Evolutionary conservation across 306 rosid species (phyloP).

Genomic region (Pterocarpus santalinus): DNA sequence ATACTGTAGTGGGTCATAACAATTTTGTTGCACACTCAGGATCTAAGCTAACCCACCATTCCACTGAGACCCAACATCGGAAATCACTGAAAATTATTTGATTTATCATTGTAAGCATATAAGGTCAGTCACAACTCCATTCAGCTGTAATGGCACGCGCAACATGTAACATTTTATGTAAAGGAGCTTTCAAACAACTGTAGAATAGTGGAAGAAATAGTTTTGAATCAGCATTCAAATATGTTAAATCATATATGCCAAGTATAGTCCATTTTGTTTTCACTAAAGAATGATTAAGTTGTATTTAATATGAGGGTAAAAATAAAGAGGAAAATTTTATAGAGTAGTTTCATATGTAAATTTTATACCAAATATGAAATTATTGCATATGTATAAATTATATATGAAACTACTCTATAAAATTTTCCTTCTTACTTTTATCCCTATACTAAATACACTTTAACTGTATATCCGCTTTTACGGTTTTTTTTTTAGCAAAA

Average conservation of each 20-base stretch:
- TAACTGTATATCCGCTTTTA: not conserved
- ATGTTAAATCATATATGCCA: slow-evolving; percentile 10
- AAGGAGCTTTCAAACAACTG: slow-evolving; percentile 47
- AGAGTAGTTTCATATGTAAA: too few relatives aligned
- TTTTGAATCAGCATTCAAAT: slow-evolving; percentile 36
- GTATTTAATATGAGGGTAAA: too few relatives aligned
- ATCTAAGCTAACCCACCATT: slow-evolving; percentile 18
- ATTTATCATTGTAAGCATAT: slow-evolving; percentile 29
- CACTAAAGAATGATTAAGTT: not conserved
- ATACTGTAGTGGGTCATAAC: slow-evolving; percentile 43
- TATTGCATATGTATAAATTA: too few relatives aligned
- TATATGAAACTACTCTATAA: too few relatives aligned
- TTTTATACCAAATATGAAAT: too few relatives aligned
- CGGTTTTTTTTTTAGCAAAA: not conserved
- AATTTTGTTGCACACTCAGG: slow-evolving; percentile 31
- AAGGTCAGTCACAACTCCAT: slow-evolving; percentile 32
- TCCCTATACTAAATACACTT: too few relatives aligned
- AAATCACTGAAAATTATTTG: slow-evolving; percentile 22
- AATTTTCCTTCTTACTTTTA: too few relatives aligned
- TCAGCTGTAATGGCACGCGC: slow-evolving; percentile 38
- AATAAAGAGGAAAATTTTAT: too few relatives aligned
- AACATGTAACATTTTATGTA: slow-evolving; percentile 43
- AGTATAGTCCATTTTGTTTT: not conserved
- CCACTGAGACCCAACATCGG: slow-evolving; percentile 22
- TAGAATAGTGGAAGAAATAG: slow-evolving; percentile 33